phyloP scores from a whole-genome alignment of 129 eudicot genomes.

The Centaurea solstitialis region DNA sequence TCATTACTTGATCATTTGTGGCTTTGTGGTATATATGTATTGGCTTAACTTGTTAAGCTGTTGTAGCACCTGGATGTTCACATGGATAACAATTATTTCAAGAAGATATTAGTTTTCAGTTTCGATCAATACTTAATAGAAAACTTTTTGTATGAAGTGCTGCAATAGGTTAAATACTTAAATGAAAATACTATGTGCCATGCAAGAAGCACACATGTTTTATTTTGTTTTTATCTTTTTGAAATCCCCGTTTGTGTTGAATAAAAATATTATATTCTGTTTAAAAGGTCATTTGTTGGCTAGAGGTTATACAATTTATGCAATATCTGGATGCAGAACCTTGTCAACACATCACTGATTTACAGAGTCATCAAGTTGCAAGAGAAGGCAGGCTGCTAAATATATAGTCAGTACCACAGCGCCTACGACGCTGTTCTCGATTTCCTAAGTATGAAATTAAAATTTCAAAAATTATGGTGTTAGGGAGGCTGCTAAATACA shows the following conservation, averaged over 20 bases:
- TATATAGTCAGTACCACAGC: not conserved
- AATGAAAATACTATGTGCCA: not conserved
- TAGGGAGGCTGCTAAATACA: not conserved
- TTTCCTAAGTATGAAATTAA: not conserved
- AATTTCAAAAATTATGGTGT: not conserved
- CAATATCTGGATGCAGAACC: not conserved
- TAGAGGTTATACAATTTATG: not conserved
- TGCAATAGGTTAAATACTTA: not conserved
- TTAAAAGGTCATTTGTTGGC: not conserved
- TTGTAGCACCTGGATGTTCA: conserved; percentile 5
- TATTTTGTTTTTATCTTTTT: not conserved
- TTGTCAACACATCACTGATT: not conserved
- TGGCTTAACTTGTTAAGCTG: not conserved
- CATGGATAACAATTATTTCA: not conserved
- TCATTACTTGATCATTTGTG: not conserved
- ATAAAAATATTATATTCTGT: not conserved
- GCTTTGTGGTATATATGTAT: not conserved
- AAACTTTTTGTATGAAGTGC: not conserved
- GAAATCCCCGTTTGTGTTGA: not conserved
- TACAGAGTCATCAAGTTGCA: not conserved
- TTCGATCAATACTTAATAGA: not conserved
- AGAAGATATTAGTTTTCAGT: not conserved
- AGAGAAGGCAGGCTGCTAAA: not conserved
- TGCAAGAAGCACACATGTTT: not conserved
- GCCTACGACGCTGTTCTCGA: not conserved